Evolutionary conservation across 768 basidiomycete species (phyloP).

Genomic region (Mycena haematopus): DNA sequence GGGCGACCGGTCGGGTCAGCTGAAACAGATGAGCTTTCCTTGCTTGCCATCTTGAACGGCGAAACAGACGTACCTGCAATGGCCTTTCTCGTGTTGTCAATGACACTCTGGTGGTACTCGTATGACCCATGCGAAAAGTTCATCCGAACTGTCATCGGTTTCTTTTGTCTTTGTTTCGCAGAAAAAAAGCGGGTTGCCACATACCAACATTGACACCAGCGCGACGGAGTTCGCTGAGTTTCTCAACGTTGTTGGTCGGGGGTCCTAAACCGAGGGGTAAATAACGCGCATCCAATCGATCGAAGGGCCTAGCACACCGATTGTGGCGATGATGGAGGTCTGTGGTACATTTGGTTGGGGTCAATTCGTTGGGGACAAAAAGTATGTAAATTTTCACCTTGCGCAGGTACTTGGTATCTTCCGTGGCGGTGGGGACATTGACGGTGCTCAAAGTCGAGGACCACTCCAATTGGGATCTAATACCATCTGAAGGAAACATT

Average conservation of each 20-base stretch:
- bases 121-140: constrained; percentile 99
- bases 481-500: constrained; percentile 63
- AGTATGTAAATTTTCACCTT: constrained; percentile 66
- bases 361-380: constrained; percentile 19
- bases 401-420: constrained; percentile 85
- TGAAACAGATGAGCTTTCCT: constrained; percentile 32
- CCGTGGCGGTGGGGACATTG: constrained; percentile 71
- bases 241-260: constrained; percentile 92
- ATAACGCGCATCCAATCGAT: constrained; percentile 19
- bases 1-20: constrained; percentile 84
- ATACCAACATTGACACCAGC: constrained; percentile 98
- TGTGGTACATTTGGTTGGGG: constrained; percentile 41
- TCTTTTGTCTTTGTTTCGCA: background rate
- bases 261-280: constrained; percentile 65
- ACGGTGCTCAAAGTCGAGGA: constrained; percentile 80
- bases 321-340: constrained; percentile 99
- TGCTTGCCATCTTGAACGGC: background rate
- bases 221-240: constrained; percentile 79
- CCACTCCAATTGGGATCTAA: constrained; percentile 92
- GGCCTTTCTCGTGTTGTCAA: constrained; percentile 94
- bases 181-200: constrained; percentile 38
- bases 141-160: constrained; percentile 82
- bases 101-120: constrained; percentile 98
- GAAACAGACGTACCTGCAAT: constrained; percentile 62
- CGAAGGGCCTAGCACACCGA: constrained; percentile 61